Conservation (phyloP, 1,139 yeast genomes). For the Scheffersomyces lignicola region DNA sequence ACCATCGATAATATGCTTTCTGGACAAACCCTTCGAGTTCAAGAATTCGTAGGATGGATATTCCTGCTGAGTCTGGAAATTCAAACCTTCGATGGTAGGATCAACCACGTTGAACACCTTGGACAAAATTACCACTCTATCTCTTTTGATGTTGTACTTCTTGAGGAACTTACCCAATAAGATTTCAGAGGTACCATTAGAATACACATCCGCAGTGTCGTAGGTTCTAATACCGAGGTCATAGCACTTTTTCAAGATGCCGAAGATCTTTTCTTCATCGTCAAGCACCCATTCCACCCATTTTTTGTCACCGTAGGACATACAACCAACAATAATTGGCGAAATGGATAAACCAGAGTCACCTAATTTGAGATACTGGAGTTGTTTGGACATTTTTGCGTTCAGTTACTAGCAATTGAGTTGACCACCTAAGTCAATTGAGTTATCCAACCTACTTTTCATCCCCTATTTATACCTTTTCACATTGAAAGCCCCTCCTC, state of each 20-base stretch:
- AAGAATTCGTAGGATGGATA: slow-evolving; percentile 8
- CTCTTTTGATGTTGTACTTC: slow-evolving; percentile 24
- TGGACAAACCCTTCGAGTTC: slow-evolving; percentile 29
- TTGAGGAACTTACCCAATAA: slow-evolving; percentile 24
- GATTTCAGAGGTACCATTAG: slow-evolving; percentile 24
- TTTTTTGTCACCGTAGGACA: slow-evolving; percentile 49
- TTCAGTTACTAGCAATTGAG: no score
- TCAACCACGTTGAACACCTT: slow-evolving; percentile 36
- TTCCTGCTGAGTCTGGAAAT: slow-evolving; percentile 16
- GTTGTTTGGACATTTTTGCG: neutral
- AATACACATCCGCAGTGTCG: slow-evolving; percentile 30
- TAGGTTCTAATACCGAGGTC: slow-evolving; percentile 49
- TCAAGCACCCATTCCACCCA: slow-evolving; percentile 52
- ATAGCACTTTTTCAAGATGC: slow-evolving; percentile 49
- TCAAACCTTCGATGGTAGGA: slow-evolving; percentile 9
- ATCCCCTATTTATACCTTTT: slow-evolving; percentile 3
- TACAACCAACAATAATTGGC: slow-evolving; percentile 57
- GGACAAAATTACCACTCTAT: slow-evolving; percentile 37
- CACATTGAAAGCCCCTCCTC: neutral
- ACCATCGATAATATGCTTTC: slow-evolving; percentile 57
- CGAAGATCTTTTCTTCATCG: slow-evolving; percentile 23
- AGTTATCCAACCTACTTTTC: neutral
- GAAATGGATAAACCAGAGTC: slow-evolving; percentile 54
- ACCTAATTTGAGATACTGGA: slow-evolving; percentile 28
- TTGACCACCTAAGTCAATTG: no score